A percentile compares a stretch with the other conserved stretches of the same genome.
phyloP scores from a whole-genome alignment of 192 early-diverging fungal genomes.

The Glomus cerebriforme region DNA sequence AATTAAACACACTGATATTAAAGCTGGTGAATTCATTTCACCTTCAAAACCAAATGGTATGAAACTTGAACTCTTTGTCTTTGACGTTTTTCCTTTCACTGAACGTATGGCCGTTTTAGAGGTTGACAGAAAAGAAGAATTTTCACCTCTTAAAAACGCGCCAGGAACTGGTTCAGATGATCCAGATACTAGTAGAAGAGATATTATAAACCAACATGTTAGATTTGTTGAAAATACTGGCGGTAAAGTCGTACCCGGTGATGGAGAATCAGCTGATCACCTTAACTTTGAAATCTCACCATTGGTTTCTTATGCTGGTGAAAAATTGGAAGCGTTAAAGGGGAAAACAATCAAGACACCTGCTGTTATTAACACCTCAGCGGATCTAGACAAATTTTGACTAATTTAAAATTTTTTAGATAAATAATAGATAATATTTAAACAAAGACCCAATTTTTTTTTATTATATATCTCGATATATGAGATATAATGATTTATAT shows the following conservation, averaged over 20 bases:
- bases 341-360: slow-evolving; percentile 73
- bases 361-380: slow-evolving; percentile 42
- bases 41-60: slow-evolving; percentile 91
- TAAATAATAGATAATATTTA: too few species aligned
- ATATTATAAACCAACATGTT: slow-evolving; percentile 85
- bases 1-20: slow-evolving; percentile 88
- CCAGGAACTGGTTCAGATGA: slow-evolving; percentile 84
- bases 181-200: slow-evolving; percentile 90
- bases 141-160: slow-evolving; percentile 97
- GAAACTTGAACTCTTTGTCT: slow-evolving; percentile 99
- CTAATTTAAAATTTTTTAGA: neutral
- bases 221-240: slow-evolving; percentile 87
- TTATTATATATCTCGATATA: too few species aligned
- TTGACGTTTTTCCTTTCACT: slow-evolving; percentile 97
- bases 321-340: slow-evolving; percentile 80
- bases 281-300: slow-evolving; percentile 84
- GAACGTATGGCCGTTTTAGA: slow-evolving; percentile 90
- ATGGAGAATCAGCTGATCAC: slow-evolving; percentile 42
- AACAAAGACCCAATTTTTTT: too few species aligned
- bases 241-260: slow-evolving; percentile 65
- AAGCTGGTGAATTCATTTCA: slow-evolving; percentile 65
- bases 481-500: too few species aligned
- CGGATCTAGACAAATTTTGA: slow-evolving; percentile 36
- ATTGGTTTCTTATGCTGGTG: slow-evolving; percentile 89
- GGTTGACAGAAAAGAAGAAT: slow-evolving; percentile 91